A percentile compares a stretch with the other conserved stretches of the same genome.
phyloP scores from a whole-genome alignment of 768 basidiomycete species.

The Melanogaster broomeanus region DNA sequence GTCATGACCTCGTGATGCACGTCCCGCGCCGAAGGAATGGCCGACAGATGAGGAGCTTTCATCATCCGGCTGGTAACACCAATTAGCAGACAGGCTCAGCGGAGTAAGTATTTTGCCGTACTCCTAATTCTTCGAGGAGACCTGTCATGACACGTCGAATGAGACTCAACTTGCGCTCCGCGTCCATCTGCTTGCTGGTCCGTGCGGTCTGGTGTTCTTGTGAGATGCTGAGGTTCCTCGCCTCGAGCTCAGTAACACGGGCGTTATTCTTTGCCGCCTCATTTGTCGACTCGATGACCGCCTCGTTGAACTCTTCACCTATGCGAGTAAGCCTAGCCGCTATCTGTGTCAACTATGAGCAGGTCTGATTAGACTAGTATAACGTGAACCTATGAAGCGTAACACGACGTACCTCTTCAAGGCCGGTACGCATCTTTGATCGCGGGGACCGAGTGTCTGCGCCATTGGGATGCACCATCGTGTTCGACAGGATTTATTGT shows the following conservation, averaged over 20 bases:
- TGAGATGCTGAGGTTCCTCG: slow-evolving; percentile 22
- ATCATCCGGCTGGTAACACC: slow-evolving; percentile 20
- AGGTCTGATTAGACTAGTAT: background rate
- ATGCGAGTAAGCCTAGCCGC: slow-evolving; percentile 27
- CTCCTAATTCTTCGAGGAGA: slow-evolving; percentile 44
- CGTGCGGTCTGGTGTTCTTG: slow-evolving; percentile 30
- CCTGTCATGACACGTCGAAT: slow-evolving; percentile 43
- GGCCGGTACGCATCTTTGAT: slow-evolving; percentile 20
- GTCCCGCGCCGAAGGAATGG: slow-evolving; percentile 12
- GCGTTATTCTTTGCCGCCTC: slow-evolving; percentile 20
- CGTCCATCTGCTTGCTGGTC: slow-evolving; percentile 34
- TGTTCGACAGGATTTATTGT: slow-evolving; percentile 1
- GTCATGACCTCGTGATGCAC: background rate
- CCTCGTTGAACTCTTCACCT: slow-evolving; percentile 32
- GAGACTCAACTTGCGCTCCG: slow-evolving; percentile 32
- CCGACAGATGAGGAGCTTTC: slow-evolving; percentile 8
- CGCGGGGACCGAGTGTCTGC: slow-evolving; percentile 15
- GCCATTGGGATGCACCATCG: background rate
- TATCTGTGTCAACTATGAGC: slow-evolving; percentile 26
- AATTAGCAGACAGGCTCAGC: background rate
- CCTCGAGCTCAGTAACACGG: slow-evolving; percentile 42
- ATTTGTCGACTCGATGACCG: slow-evolving; percentile 19
- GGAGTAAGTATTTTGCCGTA: slow-evolving; percentile 15
- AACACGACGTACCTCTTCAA: slow-evolving; percentile 26
- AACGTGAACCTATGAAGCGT: background rate